Evolutionary conservation across 1,284 basidiomycete genomes (phyloP).

Genomic region (Pyrrhoderma noxium): DNA sequence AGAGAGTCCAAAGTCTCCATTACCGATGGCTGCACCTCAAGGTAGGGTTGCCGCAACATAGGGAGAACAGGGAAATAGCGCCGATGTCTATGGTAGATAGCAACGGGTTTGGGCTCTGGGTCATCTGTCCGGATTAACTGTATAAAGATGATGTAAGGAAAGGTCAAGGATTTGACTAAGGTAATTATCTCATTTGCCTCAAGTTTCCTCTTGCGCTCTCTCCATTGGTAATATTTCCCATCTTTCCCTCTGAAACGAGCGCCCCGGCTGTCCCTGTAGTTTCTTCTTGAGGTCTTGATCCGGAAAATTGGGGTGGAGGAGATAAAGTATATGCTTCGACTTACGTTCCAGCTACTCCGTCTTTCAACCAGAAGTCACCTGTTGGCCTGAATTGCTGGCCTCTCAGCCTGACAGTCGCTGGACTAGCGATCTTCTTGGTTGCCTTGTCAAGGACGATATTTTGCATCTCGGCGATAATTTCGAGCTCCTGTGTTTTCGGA

Average conservation of each 20-base stretch:
- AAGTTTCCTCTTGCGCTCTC: slow-evolving; percentile 23
- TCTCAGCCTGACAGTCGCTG: slow-evolving; percentile 26
- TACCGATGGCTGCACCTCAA: slow-evolving; percentile 32
- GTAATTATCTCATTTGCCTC: slow-evolving; percentile 23
- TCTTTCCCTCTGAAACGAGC: slow-evolving; percentile 29
- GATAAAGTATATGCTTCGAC: background rate
- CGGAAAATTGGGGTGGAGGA: too few relatives aligned
- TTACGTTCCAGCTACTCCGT: slow-evolving; percentile 17
- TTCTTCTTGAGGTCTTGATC: too few relatives aligned
- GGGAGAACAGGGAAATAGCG: slow-evolving; percentile 31
- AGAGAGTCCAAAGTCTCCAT: slow-evolving; percentile 33
- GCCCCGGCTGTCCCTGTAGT: slow-evolving; percentile 17
- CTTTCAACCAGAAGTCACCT: slow-evolving; percentile 26
- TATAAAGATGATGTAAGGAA: background rate
- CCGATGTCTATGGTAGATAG: slow-evolving; percentile 31
- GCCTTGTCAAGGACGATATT: slow-evolving; percentile 24
- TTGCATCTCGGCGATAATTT: slow-evolving; percentile 30
- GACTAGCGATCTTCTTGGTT: slow-evolving; percentile 8
- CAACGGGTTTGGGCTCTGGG: slow-evolving; percentile 27
- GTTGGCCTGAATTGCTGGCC: slow-evolving; percentile 25
- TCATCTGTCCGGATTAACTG: slow-evolving; percentile 28
- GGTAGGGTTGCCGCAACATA: slow-evolving; percentile 32
- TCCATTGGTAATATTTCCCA: slow-evolving; percentile 29
- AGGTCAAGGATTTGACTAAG: background rate
- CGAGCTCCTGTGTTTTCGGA: slow-evolving; percentile 28